These are phyloP conservation scores for Hemileccinum impolitum DNA, from an alignment of 768 basidiomycete species.

Conservation along the genomic window DNA sequence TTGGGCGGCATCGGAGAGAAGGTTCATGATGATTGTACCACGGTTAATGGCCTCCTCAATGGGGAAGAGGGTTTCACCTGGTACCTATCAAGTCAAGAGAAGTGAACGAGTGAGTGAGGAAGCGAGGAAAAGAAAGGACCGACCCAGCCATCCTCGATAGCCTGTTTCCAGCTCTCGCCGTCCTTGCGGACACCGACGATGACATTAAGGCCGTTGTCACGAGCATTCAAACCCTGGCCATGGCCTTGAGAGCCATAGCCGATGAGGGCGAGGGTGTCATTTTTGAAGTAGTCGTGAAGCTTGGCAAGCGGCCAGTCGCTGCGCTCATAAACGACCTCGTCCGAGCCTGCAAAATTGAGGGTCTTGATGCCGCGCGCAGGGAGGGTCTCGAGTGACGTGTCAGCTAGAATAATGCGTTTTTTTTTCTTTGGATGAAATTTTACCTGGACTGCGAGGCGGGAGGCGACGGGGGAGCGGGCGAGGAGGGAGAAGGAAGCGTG, in stretches of 20 bases:
- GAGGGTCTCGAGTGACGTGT: constrained; percentile 30
- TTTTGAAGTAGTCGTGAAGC: constrained; percentile 99
- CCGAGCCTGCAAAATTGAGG: constrained; percentile 92
- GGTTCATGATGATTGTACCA: constrained; percentile 99
- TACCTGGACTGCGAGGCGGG: constrained; percentile 24
- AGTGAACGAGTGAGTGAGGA: neutral
- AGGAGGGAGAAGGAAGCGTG: constrained; percentile 67
- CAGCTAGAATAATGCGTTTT: neutral
- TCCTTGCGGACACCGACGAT: constrained; percentile 97
- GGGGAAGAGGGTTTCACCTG: constrained; percentile 95
- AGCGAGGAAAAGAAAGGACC: constrained; percentile 19
- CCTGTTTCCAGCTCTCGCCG: constrained; percentile 96
- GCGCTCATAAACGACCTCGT: constrained; percentile 93
- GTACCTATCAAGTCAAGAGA: constrained; percentile 50
- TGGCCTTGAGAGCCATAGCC: constrained; percentile 99
- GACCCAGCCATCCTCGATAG: constrained; percentile 94
- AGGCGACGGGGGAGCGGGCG: constrained; percentile 39
- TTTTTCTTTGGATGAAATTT: constrained; percentile 35
- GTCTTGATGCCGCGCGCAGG: constrained; percentile 84
- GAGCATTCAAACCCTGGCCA: constrained; percentile 97
- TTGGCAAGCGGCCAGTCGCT: constrained; percentile 97
- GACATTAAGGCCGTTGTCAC: constrained; percentile 98
- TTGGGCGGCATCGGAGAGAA: constrained; percentile 99
- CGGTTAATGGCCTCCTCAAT: constrained; percentile 96
- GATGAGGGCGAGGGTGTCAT: constrained; percentile 98